Evolutionary conservation across 225 moss, liverwort and hornwort species (phyloP), one percentile per base, ranked within the genome.

Genomic region (Bryum argenteum): DNA sequence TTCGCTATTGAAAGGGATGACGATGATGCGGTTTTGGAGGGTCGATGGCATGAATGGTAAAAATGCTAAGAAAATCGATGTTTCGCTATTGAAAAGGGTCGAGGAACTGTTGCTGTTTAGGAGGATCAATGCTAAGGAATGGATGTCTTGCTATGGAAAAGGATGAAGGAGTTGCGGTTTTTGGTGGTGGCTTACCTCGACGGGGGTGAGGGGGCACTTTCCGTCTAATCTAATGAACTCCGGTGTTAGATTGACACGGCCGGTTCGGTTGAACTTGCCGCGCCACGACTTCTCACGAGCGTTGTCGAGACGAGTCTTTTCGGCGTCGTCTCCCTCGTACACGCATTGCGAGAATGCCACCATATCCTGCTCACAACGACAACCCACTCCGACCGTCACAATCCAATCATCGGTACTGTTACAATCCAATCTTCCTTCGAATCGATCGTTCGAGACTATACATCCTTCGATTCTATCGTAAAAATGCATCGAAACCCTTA

Each of bases 281-380:
- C 87, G 88, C 98, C 98, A 98, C 10, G 87, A 88, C 54, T 78
- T 88, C 71, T 98, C 98, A 58, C 98, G 98, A 33, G 98, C 94
- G 51, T 86, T 89, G 75, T 94, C 98, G 65, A 98, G 83, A 51
- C 88, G 88, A 15, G 59, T 81, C 71, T 86, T 94, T 23, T 94
- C 98, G 61, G 76, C 77, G 23, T 84, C 71, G 11, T 89, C 94
- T 48, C 98, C 98, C 75, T 91, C 89, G 74, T 92, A 98, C 58
- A 86, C 87, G 78, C 94, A 98, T 71, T 95, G 92, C 22, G 94
- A 94, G 75, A 98, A 98, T 10, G 94, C 98, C 59, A 98, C 94
- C 98, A 98, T 98, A 70, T 98, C 98, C 94, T 98, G 85, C 39
- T 39, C n/a, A 16, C 5, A n/a, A 47, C 54, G 28, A 12, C 6